phyloP scores from a whole-genome alignment of 176 grass and related monocot species.

The Oryza nivara region DNA sequence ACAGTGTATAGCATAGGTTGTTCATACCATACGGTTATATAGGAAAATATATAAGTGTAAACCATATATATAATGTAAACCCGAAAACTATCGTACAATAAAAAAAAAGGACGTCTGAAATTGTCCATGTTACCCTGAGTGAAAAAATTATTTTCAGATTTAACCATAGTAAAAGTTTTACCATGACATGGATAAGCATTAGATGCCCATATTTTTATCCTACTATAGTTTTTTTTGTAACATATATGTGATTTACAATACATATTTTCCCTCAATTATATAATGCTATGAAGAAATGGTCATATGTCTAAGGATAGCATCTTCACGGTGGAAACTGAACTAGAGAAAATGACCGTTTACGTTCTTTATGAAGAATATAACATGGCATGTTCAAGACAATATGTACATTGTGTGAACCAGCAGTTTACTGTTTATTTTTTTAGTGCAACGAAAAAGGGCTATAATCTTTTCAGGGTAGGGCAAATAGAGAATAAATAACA shows the following conservation, averaged over 20 bases:
- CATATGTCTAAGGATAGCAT: background rate
- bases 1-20: background rate
- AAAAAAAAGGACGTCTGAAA: no score
- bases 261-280: background rate
- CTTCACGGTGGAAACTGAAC: conserved; percentile 3
- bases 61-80: no score
- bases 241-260: no score
- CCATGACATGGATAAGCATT: no score
- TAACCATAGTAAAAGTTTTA: no score
- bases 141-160: no score
- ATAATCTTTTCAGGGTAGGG: background rate
- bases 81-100: no score
- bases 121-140: no score
- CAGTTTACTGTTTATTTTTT: background rate
- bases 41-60: no score
- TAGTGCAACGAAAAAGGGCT: background rate
- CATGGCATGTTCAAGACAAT: background rate
- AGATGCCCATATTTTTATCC: no score
- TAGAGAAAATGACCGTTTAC: background rate
- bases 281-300: background rate
- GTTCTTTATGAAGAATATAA: background rate
- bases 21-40: no score
- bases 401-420: background rate
- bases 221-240: no score
- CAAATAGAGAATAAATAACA: conserved; percentile 25